These are phyloP conservation scores for Gamarada debralockiae DNA, from an alignment of 495 filamentous ascomycete species.

Conservation along the genomic window DNA sequence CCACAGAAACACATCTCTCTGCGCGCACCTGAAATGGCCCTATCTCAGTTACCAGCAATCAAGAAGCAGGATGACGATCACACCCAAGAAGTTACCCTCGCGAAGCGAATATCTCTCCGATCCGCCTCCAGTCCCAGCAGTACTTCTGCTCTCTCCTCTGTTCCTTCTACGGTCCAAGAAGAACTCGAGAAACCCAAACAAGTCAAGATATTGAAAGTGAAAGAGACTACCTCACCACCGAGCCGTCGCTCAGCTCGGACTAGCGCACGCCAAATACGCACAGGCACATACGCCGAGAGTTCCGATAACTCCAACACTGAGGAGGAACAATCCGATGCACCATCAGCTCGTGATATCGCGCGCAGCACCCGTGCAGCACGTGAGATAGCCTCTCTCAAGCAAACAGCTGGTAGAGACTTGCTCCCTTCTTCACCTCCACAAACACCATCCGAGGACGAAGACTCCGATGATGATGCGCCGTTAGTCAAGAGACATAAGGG, in stretches of 20 bases:
- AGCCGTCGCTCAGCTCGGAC: constrained; percentile 16
- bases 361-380: constrained; percentile 1
- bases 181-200: too few species aligned
- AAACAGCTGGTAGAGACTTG: constrained; percentile 16
- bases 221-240: background rate
- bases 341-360: background rate
- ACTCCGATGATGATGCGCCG: constrained; percentile 8
- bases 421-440: background rate
- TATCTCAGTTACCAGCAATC: too few species aligned
- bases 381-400: constrained; percentile 17
- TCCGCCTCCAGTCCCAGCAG: too few species aligned
- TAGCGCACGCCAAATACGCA: background rate
- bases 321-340: background rate
- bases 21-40: background rate
- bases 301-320: constrained; percentile 7
- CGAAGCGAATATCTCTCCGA: too few species aligned
- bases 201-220: background rate
- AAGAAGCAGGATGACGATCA: too few species aligned
- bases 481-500: background rate
- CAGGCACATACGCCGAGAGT: constrained; percentile 19
- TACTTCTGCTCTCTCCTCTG: too few species aligned
- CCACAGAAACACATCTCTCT: constrained; percentile 29
- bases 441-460: too few species aligned
- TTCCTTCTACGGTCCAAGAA: too few species aligned
- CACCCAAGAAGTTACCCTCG: too few species aligned